A percentile compares a stretch with the other conserved stretches of the same genome.
Evolutionary conservation across 768 basidiomycete genomes (phyloP).

Genomic region (Kwoniella sp.): DNA sequence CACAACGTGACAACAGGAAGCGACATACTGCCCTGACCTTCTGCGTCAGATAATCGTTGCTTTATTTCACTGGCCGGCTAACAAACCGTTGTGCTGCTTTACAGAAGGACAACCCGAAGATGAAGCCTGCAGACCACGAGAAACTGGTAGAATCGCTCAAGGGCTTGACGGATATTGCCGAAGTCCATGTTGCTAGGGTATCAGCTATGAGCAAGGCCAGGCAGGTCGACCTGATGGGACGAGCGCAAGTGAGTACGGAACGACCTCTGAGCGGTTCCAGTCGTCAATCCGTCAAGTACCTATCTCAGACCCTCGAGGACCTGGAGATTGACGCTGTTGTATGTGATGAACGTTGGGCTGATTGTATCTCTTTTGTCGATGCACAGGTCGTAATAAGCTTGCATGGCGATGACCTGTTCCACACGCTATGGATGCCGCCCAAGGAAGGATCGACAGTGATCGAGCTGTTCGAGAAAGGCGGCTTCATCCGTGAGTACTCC

Average conservation of each 20-base stretch:
- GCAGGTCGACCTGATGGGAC: constrained; percentile 41
- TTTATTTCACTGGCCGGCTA: too few species aligned
- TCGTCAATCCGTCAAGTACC: too few species aligned
- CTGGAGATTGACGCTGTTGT: too few species aligned
- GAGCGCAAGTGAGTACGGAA: constrained; percentile 42
- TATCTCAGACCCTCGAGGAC: too few species aligned
- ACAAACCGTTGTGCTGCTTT: too few species aligned
- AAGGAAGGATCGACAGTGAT: constrained; percentile 39
- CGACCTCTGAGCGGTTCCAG: background rate
- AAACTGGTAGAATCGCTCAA: constrained; percentile 44
- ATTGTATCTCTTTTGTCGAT: background rate
- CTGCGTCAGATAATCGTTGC: too few species aligned
- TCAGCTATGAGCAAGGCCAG: constrained; percentile 39
- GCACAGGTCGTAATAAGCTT: constrained; percentile 44
- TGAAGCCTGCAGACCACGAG: constrained; percentile 33
- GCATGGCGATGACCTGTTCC: constrained; percentile 43
- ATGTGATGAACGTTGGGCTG: background rate
- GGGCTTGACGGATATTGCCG: constrained; percentile 43
- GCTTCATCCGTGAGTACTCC: constrained; percentile 44
- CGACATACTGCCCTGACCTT: too few species aligned
- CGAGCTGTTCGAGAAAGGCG: constrained; percentile 48
- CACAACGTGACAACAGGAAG: background rate
- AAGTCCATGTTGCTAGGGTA: constrained; percentile 49
- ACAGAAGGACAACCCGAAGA: constrained; percentile 41
- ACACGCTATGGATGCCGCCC: constrained; percentile 49